These are phyloP conservation scores for Tuctoria greenei DNA, from an alignment of 176 grass and related monocot genomes.

Conservation along the genomic window DNA sequence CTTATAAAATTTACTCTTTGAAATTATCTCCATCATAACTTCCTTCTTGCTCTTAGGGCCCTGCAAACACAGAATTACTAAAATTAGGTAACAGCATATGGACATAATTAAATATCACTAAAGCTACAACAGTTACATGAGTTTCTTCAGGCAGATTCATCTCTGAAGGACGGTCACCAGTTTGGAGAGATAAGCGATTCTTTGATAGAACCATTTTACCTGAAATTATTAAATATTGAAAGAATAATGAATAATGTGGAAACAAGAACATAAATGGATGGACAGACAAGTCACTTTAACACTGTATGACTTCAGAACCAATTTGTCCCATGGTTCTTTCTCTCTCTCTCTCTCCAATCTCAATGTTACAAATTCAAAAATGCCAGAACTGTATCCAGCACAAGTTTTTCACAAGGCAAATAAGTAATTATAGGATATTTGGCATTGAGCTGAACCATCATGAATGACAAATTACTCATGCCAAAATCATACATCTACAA, in stretches of 20 bases:
- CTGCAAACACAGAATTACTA: constrained; percentile 47
- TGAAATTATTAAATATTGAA: constrained; percentile 22
- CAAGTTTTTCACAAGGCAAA: not conserved
- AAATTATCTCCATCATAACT: constrained; percentile 94
- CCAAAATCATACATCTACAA: not conserved
- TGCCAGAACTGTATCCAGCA: not conserved
- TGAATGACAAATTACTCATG: not conserved
- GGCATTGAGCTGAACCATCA: not conserved
- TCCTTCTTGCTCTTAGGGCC: constrained; percentile 89
- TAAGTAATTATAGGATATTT: not conserved
- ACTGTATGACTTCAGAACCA: constrained; percentile 1
- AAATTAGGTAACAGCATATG: constrained; percentile 30
- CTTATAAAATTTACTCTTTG: constrained; percentile 99
- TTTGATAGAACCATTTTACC: constrained; percentile 38
- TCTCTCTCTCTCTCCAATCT: constrained; percentile 2
- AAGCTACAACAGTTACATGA: constrained; percentile 38
- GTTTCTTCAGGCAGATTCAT: constrained; percentile 39
- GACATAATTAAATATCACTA: constrained; percentile 8
- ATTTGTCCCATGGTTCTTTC: not conserved
- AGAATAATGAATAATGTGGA: not conserved
- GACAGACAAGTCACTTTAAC: not conserved
- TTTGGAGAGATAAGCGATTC: constrained; percentile 49
- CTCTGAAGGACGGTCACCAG: constrained; percentile 43
- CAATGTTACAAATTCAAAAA: constrained; percentile 24
- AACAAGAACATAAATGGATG: constrained; percentile 5